Base-by-base conservation (phyloP, 257 asterid species). In the Jasminum sambac region DNA sequence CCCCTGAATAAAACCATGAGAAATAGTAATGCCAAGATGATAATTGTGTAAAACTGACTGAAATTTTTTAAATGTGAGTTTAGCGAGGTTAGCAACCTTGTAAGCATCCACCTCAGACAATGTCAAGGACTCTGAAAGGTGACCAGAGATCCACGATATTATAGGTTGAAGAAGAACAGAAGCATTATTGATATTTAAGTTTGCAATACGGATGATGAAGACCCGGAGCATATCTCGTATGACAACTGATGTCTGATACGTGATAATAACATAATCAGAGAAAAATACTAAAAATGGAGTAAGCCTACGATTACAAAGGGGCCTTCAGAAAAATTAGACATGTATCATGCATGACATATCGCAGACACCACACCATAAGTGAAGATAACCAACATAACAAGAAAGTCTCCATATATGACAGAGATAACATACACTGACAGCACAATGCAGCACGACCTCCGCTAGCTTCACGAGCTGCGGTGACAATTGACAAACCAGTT, bases 151-250 rank as follows among this genome's bases (percentile, higher is more conserved):
- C 98, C 96, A 79, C 46, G 75, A 74, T 65, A 90, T 63, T 65
- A 87, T 78, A 61, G 97, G 97, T 74, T 74, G 87, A 79, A 90
- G 79, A 80, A 93, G 83, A 48, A 79, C 68, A 13, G 92, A 86
- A 78, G 92, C 97, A 86, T 76, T 79, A 66, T 87, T 94, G 77
- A 79, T 66, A 71, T 84, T 84, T 64, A 89, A 78, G 83, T 87
- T 79, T 46, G 96, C 92, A 67, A 90, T 81, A 66, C 98, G 95
- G 77, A 88, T 69, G 61, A 93, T 80, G 81, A 93, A 88, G 43
- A 93, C 87, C 26, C 97, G 91, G 26, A 93, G 83, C 82, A 87
- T 76, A 70, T 93, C 98, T 87, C 86, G 98, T 70, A 87, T 80
- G 76, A 85, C 87, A 64, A 75, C 62, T 55, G 62, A 55, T 16